Evolutionary conservation across 768 basidiomycete species (phyloP), one percentile per base, ranked within the genome.

Genomic region (Suillus cothurnatus): DNA sequence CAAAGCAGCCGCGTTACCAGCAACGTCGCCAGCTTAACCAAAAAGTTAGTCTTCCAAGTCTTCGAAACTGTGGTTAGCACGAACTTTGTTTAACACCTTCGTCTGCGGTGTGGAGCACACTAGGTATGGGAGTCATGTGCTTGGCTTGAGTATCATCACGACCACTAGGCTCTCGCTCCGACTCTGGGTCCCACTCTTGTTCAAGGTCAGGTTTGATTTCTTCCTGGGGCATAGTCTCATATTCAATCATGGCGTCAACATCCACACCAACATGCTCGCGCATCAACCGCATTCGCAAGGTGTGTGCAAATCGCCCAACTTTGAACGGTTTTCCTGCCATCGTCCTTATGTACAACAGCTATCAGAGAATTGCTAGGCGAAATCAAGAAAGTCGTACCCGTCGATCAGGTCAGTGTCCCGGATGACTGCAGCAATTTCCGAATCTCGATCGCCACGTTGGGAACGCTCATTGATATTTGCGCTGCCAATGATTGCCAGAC

Each of bases 391-490:
- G 34, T 28, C 85, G 60, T 67, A 92, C 93, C 94, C 86, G 65
- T 97, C 90, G 61, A 99, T 91, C 92, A 99, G 91, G 72, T 99
- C 97, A 4, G 97, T 99, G 72, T 99, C 97, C 67, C 95, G 84
- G 61, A 99, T 93, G 53, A 99, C 88, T 43, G 93, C 89, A 4
- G 95, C 94, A 39, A 99, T 76, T 74, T 99, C 97, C 3, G 97
- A 99, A 76, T 99, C 97, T 34, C 97, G 89, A 75, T 99, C 97
- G 28, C 97, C 97, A 34, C 94, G 85, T 73, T 94, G 93, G 17
- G 94, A 97, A 43, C 97, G 88, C 74, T 99, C 97, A 73, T 99
- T 99, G 81, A 99, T 95, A 75, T 97, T 99, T 21, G 97, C 97
- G 62, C 94, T 95, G 19, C 95, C 95, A 68, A 97, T 97, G 72